These are phyloP conservation scores for Keithomyces neogunnii DNA, from an alignment of 2,329 filamentous ascomycete genomes.

Conservation along the genomic window DNA sequence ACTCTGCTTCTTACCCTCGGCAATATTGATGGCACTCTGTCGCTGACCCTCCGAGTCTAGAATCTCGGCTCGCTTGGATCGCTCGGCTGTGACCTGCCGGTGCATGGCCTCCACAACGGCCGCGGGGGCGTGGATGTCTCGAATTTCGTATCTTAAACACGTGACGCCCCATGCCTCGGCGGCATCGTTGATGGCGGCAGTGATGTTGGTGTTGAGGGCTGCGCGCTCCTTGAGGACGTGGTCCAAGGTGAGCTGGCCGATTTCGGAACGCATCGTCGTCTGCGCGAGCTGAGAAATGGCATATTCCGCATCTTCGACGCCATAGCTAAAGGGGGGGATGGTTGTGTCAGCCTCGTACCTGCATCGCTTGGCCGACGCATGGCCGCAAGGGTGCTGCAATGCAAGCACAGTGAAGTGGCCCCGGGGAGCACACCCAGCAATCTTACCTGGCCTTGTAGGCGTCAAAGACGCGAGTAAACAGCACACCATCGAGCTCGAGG, in stretches of 20 bases:
- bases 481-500: slow-evolving; percentile 85
- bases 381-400: background rate
- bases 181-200: slow-evolving; percentile 96
- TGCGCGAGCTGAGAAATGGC: slow-evolving; percentile 96
- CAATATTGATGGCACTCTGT: slow-evolving; percentile 97
- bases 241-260: slow-evolving; percentile 91
- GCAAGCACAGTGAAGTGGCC: background rate
- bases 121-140: slow-evolving; percentile 92
- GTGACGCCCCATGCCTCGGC: slow-evolving; percentile 95
- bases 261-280: slow-evolving; percentile 98
- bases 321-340: slow-evolving; percentile 55
- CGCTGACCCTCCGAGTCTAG: slow-evolving; percentile 94
- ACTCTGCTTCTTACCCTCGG: slow-evolving; percentile 93
- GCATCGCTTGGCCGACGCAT: background rate
- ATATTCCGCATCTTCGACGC: slow-evolving; percentile 97
- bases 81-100: slow-evolving; percentile 92
- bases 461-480: slow-evolving; percentile 95
- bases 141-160: slow-evolving; percentile 93
- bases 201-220: slow-evolving; percentile 95
- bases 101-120: slow-evolving; percentile 97
- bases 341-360: background rate
- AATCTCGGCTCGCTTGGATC: slow-evolving; percentile 95
- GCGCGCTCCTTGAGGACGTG: slow-evolving; percentile 97
- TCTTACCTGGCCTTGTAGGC: slow-evolving; percentile 90
- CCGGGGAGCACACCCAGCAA: background rate